Conservation (phyloP, 2,329 filamentous ascomycete species). For the Aspergillus ibericus region DNA sequence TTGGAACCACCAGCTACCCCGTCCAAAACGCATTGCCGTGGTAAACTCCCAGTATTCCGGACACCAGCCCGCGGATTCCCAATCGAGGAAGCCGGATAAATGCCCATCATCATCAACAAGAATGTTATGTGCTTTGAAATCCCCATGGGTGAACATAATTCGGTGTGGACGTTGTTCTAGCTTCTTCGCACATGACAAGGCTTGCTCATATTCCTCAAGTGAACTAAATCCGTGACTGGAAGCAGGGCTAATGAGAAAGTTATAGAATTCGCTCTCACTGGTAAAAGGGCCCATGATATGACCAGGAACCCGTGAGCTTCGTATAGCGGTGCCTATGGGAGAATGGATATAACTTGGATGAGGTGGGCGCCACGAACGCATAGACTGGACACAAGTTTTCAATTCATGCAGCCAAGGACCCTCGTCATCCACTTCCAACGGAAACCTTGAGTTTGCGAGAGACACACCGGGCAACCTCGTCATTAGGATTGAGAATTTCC, state of each 20-base stretch:
- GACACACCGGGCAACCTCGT: slow-evolving; percentile 39
- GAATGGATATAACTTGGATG: slow-evolving; percentile 30
- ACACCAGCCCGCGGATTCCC: background rate
- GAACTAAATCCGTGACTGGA: slow-evolving; percentile 32
- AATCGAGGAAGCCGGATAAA: background rate
- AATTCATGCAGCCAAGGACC: slow-evolving; percentile 37
- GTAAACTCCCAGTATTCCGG: slow-evolving; percentile 14
- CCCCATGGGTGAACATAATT: background rate
- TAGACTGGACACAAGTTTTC: slow-evolving; percentile 33
- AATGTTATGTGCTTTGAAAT: background rate
- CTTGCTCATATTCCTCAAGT: slow-evolving; percentile 25
- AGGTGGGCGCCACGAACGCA: slow-evolving; percentile 38
- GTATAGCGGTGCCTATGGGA: slow-evolving; percentile 29
- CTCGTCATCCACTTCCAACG: slow-evolving; percentile 28
- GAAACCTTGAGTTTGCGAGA: slow-evolving; percentile 30
- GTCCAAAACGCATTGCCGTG: slow-evolving; percentile 23
- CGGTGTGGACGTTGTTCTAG: background rate
- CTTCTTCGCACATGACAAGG: slow-evolving; percentile 23
- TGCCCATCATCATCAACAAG: background rate
- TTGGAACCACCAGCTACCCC: slow-evolving; percentile 24
- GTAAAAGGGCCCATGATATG: slow-evolving; percentile 35
- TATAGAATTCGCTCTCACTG: slow-evolving; percentile 28
- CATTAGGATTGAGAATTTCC: slow-evolving; percentile 26
- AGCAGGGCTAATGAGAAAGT: slow-evolving; percentile 29
- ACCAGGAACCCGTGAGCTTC: slow-evolving; percentile 33